A percentile compares a stretch with the other conserved stretches of the same genome.
Conservation (phyloP, 1,284 basidiomycete genomes). For the Ganoderma resinaceum region DNA sequence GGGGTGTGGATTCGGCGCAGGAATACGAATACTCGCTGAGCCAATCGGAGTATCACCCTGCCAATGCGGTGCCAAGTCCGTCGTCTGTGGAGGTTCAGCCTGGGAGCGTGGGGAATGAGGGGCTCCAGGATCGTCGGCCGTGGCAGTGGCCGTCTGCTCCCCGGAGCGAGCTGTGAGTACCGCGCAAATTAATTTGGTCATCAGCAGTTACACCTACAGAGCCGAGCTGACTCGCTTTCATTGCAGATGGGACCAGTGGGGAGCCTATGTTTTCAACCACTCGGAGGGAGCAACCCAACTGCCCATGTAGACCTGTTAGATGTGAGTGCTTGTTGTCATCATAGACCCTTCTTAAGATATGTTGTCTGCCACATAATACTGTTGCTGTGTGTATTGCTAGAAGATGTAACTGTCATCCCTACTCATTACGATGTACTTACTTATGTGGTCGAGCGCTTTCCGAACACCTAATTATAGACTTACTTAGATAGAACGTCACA, state of each 20-base stretch:
- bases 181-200: neutral
- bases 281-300: neutral
- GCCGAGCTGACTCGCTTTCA: neutral
- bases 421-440: neutral
- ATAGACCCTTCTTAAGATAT: neutral
- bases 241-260: neutral
- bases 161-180: neutral
- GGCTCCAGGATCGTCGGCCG: neutral
- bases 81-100: neutral
- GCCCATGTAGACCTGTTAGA: neutral
- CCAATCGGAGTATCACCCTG: no score
- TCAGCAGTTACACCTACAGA: neutral
- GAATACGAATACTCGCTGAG: no score
- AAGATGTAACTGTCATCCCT: neutral
- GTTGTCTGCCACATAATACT: neutral
- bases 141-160: neutral
- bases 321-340: neutral
- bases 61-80: no score
- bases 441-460: no score
- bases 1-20: constrained; percentile 17
- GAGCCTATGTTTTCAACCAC: constrained; percentile 37
- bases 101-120: neutral
- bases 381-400: neutral
- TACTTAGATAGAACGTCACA: neutral
- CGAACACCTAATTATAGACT: no score